A percentile compares a stretch with the other conserved stretches of the same genome.
Conservation (phyloP, 2,329 filamentous ascomycete genomes). For the Fusarium devonianum region DNA sequence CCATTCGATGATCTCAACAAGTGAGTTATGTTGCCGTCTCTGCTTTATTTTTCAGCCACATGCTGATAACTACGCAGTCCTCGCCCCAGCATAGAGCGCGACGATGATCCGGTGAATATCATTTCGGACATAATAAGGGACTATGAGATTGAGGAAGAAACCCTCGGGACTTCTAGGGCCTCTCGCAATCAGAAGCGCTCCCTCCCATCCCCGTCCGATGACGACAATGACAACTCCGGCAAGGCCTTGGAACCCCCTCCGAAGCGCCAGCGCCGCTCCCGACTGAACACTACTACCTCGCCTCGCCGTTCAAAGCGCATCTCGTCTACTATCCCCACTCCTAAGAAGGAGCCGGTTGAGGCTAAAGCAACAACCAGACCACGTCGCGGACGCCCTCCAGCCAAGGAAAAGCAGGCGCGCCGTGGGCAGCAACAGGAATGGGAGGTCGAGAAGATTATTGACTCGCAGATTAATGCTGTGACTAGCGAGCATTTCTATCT, state of each 20-base stretch:
- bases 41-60: too few relatives aligned
- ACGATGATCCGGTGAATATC: neutral
- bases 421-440: conserved; percentile 46
- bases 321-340: neutral
- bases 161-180: neutral
- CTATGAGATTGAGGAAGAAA: conserved; percentile 15
- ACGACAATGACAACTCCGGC: neutral
- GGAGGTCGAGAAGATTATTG: conserved; percentile 58
- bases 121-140: conserved; percentile 17
- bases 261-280: conserved; percentile 21
- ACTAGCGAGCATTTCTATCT: conserved; percentile 53
- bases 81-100: conserved; percentile 19
- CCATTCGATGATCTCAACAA: conserved; percentile 14
- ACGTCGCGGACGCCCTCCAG: conserved; percentile 18
- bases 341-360: neutral
- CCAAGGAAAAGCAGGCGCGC: conserved; percentile 16
- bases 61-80: conserved; percentile 17
- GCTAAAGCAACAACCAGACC: neutral
- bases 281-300: neutral
- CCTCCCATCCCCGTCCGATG: conserved; percentile 1
- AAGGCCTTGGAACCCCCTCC: neutral
- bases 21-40: conserved; percentile 11
- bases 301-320: conserved; percentile 29
- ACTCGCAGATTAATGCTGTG: conserved; percentile 48
- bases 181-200: conserved; percentile 1